These are phyloP conservation scores for Colletotrichum incanum DNA, from an alignment of 2,329 filamentous ascomycete species.

Conservation along the genomic window DNA sequence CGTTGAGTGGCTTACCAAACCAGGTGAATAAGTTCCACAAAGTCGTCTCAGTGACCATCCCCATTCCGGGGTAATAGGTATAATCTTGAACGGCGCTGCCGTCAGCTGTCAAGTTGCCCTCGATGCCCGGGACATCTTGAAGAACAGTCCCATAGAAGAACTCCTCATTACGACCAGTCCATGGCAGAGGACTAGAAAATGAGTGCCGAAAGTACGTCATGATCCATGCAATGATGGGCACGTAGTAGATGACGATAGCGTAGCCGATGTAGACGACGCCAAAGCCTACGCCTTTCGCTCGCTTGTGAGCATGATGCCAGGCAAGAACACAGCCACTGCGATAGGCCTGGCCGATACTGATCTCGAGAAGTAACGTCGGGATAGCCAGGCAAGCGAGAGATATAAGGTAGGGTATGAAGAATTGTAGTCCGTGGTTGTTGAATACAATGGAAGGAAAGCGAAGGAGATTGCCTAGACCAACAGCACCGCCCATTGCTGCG, in stretches of 20 bases:
- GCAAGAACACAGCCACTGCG: constrained; percentile 67
- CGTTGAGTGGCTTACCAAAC: constrained; percentile 52
- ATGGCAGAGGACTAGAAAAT: constrained; percentile 67
- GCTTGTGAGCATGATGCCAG: constrained; percentile 63
- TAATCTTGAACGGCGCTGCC: constrained; percentile 56
- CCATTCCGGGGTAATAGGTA: constrained; percentile 59
- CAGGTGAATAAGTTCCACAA: constrained; percentile 70
- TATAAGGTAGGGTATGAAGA: constrained; percentile 69
- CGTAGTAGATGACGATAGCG: constrained; percentile 68
- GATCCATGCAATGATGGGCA: constrained; percentile 68
- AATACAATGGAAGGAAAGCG: constrained; percentile 70
- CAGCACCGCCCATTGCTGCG: constrained; percentile 67
- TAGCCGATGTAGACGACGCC: constrained; percentile 66
- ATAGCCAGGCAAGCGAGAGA: constrained; percentile 68
- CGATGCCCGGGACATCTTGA: constrained; percentile 48
- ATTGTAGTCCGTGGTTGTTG: constrained; percentile 71
- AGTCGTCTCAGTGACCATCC: constrained; percentile 66
- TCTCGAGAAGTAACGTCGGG: constrained; percentile 67
- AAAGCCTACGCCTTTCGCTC: constrained; percentile 67
- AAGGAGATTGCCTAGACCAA: constrained; percentile 69
- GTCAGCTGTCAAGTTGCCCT: constrained; percentile 50
- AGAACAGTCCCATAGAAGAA: constrained; percentile 50
- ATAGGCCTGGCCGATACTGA: constrained; percentile 77
- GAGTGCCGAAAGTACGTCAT: constrained; percentile 70
- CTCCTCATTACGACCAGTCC: constrained; percentile 61